Conservation (phyloP, 2,329 filamentous ascomycete genomes). For the Pseudogymnoascus sp. region DNA sequence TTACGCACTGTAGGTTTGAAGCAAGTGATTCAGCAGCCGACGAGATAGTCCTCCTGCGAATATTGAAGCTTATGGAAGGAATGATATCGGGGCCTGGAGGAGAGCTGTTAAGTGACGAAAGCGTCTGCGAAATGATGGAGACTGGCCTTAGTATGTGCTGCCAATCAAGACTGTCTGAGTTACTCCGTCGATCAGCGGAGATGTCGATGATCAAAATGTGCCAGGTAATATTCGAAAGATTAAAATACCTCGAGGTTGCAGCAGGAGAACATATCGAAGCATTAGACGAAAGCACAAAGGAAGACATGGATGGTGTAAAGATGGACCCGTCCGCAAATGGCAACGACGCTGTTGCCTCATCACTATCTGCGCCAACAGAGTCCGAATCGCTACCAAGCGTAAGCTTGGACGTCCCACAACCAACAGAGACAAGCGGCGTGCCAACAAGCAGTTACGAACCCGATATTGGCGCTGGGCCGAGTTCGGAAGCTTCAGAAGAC, state of each 20-base stretch:
- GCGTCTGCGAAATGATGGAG: slow-evolving; percentile 99
- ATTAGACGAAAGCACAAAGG: slow-evolving; percentile 57
- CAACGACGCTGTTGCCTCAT: slow-evolving; percentile 47
- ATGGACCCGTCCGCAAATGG: slow-evolving; percentile 74
- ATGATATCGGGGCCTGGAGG: slow-evolving; percentile 94
- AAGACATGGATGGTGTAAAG: slow-evolving; percentile 66
- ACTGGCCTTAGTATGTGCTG: slow-evolving; percentile 96
- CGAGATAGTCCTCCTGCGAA: slow-evolving; percentile 89
- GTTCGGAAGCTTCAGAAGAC: slow-evolving; percentile 28
- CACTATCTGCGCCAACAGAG: slow-evolving; percentile 36
- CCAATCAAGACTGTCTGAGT: slow-evolving; percentile 81
- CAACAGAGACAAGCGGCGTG: background rate
- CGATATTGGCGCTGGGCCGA: slow-evolving; percentile 22
- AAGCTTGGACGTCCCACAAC: background rate
- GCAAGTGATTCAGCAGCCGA: slow-evolving; percentile 91
- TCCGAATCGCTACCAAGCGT: background rate
- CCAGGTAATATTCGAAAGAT: slow-evolving; percentile 90
- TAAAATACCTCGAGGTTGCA: slow-evolving; percentile 79
- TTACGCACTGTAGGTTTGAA: slow-evolving; percentile 96
- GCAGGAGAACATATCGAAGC: slow-evolving; percentile 57
- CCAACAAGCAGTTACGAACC: slow-evolving; percentile 16
- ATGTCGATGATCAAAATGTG: slow-evolving; percentile 99
- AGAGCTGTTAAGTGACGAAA: slow-evolving; percentile 91
- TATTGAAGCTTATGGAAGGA: slow-evolving; percentile 94
- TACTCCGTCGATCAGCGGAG: slow-evolving; percentile 83